A percentile compares a stretch with the other conserved stretches of the same genome.
Evolutionary conservation across 257 asterid species (phyloP).

Genomic region (Fraxinus americana): DNA sequence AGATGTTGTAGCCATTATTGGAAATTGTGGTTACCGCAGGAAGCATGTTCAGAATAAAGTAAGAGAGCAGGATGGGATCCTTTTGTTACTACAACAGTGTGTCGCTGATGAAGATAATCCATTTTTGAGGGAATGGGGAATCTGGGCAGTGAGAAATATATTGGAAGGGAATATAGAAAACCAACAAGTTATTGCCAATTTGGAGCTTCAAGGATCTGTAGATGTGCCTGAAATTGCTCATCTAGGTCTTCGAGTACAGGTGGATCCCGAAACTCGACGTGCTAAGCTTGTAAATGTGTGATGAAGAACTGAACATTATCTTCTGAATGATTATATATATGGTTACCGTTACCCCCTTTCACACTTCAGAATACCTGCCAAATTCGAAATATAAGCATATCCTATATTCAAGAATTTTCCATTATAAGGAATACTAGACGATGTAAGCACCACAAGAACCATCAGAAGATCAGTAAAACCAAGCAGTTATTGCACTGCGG

Average conservation of each 20-base stretch:
- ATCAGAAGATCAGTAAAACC: neutral
- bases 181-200: slow-evolving; percentile 50
- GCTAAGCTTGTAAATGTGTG: slow-evolving; percentile 73
- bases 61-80: slow-evolving; percentile 63
- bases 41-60: slow-evolving; percentile 70
- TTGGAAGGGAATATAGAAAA: slow-evolving; percentile 80
- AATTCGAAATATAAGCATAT: too few relatives aligned
- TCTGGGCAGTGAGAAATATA: slow-evolving; percentile 69
- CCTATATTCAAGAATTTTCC: neutral
- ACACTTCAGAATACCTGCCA: too few relatives aligned
- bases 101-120: slow-evolving; percentile 85
- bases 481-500: neutral
- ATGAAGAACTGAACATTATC: slow-evolving; percentile 5
- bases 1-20: slow-evolving; percentile 71
- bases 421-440: neutral
- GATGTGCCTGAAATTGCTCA: slow-evolving; percentile 68
- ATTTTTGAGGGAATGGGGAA: slow-evolving; percentile 91
- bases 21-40: slow-evolving; percentile 66
- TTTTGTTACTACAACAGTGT: slow-evolving; percentile 70
- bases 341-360: neutral
- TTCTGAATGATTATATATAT: neutral
- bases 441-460: neutral
- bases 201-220: slow-evolving; percentile 69
- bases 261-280: slow-evolving; percentile 67
- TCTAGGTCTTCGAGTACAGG: slow-evolving; percentile 73